Conservation (phyloP, 2,329 filamentous ascomycete genomes). For the Colletotrichum endophyticum region DNA sequence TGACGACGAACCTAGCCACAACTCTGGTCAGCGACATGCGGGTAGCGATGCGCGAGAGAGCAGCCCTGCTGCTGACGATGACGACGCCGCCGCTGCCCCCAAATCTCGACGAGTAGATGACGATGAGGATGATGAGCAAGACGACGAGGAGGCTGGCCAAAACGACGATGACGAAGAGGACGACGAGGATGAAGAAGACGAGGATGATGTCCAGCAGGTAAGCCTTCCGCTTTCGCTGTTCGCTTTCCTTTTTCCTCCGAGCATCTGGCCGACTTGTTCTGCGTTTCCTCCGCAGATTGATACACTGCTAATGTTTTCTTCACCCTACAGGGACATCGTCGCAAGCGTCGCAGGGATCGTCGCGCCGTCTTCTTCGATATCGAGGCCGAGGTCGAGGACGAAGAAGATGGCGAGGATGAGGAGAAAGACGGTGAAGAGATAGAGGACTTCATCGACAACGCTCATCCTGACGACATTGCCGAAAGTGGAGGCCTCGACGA, state of each 20-base stretch:
- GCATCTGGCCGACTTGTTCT: not conserved
- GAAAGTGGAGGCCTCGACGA: constrained; percentile 83
- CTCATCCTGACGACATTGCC: constrained; percentile 87
- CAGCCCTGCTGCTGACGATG: constrained; percentile 44
- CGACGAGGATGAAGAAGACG: constrained; percentile 40
- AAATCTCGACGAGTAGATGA: constrained; percentile 27
- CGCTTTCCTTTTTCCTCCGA: not conserved
- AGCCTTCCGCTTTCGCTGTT: constrained; percentile 16
- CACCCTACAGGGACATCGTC: constrained; percentile 62
- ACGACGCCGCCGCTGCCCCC: constrained; percentile 33
- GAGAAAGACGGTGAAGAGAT: constrained; percentile 87
- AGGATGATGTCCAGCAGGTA: constrained; percentile 72
- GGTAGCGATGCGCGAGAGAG: constrained; percentile 51
- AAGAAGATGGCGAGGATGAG: constrained; percentile 86
- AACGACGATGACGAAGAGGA: constrained; percentile 40
- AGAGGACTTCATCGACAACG: constrained; percentile 86
- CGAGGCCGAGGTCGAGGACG: constrained; percentile 97
- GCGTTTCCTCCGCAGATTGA: not conserved
- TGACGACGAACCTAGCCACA: constrained; percentile 67
- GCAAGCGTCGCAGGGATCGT: constrained; percentile 80
- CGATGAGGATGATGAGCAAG: constrained; percentile 47
- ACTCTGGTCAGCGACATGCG: constrained; percentile 37
- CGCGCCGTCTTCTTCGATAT: constrained; percentile 94
- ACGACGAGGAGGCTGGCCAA: constrained; percentile 41
- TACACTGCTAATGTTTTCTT: not conserved